phyloP scores from a whole-genome alignment of 2,329 filamentous ascomycete species.

The Sclerotinia glacialis region DNA sequence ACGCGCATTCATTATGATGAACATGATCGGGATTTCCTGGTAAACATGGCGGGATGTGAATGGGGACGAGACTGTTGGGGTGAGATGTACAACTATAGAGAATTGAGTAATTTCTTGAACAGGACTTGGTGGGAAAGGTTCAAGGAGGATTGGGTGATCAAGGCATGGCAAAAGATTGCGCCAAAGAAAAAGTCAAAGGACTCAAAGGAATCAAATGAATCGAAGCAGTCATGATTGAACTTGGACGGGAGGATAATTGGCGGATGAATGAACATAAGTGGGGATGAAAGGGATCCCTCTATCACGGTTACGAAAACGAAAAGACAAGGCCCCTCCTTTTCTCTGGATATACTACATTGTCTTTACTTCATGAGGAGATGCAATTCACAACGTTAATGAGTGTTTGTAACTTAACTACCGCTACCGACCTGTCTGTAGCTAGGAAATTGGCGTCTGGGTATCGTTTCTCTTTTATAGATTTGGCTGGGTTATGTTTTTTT shows the following conservation, averaged over 20 bases:
- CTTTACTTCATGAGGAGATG: slow-evolving; percentile 9
- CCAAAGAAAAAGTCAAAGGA: slow-evolving; percentile 42
- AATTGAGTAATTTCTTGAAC: slow-evolving; percentile 88
- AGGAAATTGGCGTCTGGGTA: slow-evolving; percentile 4
- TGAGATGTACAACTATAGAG: slow-evolving; percentile 94
- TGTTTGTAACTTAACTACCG: not conserved
- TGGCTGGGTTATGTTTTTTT: not conserved
- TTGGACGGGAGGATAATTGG: not conserved
- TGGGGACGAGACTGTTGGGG: slow-evolving; percentile 97
- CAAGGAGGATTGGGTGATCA: slow-evolving; percentile 57
- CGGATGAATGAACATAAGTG: not conserved
- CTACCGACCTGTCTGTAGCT: not conserved
- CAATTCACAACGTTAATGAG: slow-evolving; percentile 14
- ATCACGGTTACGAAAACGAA: slow-evolving; percentile 9
- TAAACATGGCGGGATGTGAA: slow-evolving; percentile 98
- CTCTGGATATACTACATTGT: slow-evolving; percentile 17
- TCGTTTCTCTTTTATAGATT: not conserved
- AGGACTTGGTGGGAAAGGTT: slow-evolving; percentile 75
- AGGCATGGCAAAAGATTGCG: slow-evolving; percentile 62
- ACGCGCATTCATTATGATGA: slow-evolving; percentile 81
- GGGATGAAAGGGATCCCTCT: not conserved
- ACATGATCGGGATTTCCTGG: slow-evolving; percentile 83
- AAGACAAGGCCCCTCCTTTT: slow-evolving; percentile 5
- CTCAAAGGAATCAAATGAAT: slow-evolving; percentile 19
- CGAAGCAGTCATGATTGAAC: slow-evolving; percentile 24